These are phyloP conservation scores for Bolboschoenus planiculmis DNA, from an alignment of 176 grass and related monocot species.

Conservation along the genomic window DNA sequence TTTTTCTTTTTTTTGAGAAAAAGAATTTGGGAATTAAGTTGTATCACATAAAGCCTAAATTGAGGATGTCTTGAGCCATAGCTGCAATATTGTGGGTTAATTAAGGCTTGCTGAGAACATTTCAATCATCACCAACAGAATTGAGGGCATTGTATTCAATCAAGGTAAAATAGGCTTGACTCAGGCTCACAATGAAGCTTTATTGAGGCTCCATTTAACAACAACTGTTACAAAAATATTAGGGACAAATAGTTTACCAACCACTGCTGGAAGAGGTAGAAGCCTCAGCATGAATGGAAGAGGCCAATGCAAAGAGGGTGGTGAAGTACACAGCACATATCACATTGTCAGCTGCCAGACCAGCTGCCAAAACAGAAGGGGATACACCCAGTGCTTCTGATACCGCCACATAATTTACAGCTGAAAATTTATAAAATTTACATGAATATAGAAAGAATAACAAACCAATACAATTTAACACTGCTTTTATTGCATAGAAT, in stretches of 20 bases:
- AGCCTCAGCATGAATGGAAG: constrained; percentile 48
- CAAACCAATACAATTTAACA: not conserved
- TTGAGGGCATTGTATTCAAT: not conserved
- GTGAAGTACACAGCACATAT: constrained; percentile 79
- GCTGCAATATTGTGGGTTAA: not conserved
- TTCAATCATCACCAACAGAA: not conserved
- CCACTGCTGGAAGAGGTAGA: constrained; percentile 21
- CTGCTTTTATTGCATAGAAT: not conserved
- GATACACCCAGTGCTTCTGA: constrained; percentile 51
- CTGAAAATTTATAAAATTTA: constrained; percentile 34
- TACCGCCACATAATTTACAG: constrained; percentile 76
- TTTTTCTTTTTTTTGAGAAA: too few species aligned
- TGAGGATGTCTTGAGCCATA: not conserved
- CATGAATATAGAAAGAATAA: not conserved
- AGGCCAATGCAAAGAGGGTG: constrained; percentile 53
- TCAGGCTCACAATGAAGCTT: not conserved
- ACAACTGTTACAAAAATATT: not conserved
- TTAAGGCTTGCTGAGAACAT: not conserved
- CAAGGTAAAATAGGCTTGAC: not conserved
- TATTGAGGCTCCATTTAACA: not conserved
- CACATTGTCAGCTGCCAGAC: constrained; percentile 67
- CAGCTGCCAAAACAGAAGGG: constrained; percentile 59
- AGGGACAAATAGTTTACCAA: not conserved
- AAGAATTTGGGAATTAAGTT: not conserved
- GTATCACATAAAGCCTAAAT: not conserved